Percentiles rank a stretch among this genome's conserved stretches.
phyloP scores from a whole-genome alignment of 83 land plant genomes.

The Picea engelmannii region DNA sequence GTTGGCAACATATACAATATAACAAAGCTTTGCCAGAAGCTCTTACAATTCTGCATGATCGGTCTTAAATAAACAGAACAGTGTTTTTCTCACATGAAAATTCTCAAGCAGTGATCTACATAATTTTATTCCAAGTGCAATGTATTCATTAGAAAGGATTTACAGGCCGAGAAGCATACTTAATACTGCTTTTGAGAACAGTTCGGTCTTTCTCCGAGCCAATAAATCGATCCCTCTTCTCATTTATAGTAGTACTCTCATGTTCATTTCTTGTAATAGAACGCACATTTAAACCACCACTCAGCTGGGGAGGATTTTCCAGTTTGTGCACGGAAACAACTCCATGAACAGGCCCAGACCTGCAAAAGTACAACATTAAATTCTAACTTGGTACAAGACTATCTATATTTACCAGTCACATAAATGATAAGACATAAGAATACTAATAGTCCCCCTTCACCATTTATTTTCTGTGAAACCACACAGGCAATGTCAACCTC shows the following conservation, averaged over 20 bases:
- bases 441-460: background rate
- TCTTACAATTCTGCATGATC: background rate
- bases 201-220: conserved; percentile 67
- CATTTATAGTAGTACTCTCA: conserved; percentile 46
- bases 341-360: conserved; percentile 83
- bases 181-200: conserved; percentile 47
- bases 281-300: conserved; percentile 51
- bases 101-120: background rate
- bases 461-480: background rate
- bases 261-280: conserved; percentile 45
- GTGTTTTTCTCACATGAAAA: background rate
- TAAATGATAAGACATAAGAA: background rate
- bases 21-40: background rate
- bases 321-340: conserved; percentile 52
- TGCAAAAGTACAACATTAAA: conserved; percentile 22
- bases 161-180: conserved; percentile 38
- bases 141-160: background rate
- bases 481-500: background rate
- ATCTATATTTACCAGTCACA: background rate
- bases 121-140: background rate
- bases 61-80: background rate
- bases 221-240: conserved; percentile 57
- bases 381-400: background rate
- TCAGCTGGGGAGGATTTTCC: conserved; percentile 49
- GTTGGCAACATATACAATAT: background rate